These are phyloP conservation scores for Leptodontidium sp. DNA, from an alignment of 2,329 filamentous ascomycete genomes.

Conservation along the genomic window DNA sequence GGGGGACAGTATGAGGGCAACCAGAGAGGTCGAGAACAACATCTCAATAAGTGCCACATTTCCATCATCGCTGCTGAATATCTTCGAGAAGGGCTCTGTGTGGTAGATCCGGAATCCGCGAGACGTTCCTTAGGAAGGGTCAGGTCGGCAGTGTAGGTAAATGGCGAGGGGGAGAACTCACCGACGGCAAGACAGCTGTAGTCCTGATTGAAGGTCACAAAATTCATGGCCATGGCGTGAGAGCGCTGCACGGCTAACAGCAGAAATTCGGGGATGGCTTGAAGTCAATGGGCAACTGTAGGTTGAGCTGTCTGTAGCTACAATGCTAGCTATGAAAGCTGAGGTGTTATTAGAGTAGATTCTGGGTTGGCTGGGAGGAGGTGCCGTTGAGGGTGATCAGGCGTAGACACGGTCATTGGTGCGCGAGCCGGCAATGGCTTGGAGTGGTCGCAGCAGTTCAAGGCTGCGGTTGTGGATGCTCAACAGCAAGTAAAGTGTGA, in stretches of 20 bases:
- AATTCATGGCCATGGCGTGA: constrained; percentile 82
- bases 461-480: background rate
- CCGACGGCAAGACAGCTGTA: constrained; percentile 96
- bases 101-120: constrained; percentile 97
- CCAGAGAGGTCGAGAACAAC: constrained; percentile 97
- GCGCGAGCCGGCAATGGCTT: background rate
- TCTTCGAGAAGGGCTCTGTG: constrained; percentile 94
- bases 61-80: constrained; percentile 92
- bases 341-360: background rate
- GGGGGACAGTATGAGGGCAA: constrained; percentile 91
- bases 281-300: background rate
- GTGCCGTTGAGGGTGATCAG: background rate
- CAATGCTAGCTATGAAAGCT: background rate
- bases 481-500: background rate
- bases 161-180: constrained; percentile 54
- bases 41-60: constrained; percentile 98
- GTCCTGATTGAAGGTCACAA: constrained; percentile 99
- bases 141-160: constrained; percentile 9
- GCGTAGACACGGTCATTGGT: constrained; percentile 7
- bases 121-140: constrained; percentile 73
- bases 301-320: background rate
- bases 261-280: background rate
- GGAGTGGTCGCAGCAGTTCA: background rate
- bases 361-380: background rate
- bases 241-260: constrained; percentile 3